Evolutionary conservation across 176 grass and related monocot species (phyloP).

Genomic region (Phoenix roebelenii): DNA sequence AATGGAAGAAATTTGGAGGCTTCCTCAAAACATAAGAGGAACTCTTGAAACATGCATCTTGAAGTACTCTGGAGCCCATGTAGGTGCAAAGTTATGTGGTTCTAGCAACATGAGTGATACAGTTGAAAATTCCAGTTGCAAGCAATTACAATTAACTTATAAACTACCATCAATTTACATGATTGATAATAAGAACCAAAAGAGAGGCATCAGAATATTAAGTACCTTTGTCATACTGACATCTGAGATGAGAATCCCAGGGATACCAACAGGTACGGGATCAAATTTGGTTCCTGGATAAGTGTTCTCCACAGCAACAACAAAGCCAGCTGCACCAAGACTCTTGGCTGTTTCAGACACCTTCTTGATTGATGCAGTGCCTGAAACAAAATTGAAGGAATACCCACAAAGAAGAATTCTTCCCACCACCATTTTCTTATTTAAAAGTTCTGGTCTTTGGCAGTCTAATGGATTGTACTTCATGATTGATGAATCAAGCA

Average conservation of each 20-base stretch:
- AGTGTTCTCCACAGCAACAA: conserved; percentile 85
- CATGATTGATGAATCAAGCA: conserved; percentile 59
- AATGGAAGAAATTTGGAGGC: too few species aligned
- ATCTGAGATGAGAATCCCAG: conserved; percentile 89
- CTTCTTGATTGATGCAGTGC: conserved; percentile 93
- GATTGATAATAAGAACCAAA: background rate
- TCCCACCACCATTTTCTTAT: conserved; percentile 72
- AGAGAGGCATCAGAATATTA: background rate
- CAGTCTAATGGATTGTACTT: conserved; percentile 90
- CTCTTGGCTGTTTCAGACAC: conserved; percentile 74
- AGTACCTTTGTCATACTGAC: conserved; percentile 76
- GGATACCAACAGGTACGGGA: conserved; percentile 87
- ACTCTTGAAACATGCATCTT: too few species aligned
- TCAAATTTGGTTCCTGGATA: conserved; percentile 97
- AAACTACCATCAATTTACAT: background rate
- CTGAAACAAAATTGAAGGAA: conserved; percentile 95
- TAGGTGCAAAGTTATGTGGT: too few species aligned
- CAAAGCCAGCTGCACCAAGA: conserved; percentile 81
- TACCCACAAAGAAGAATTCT: conserved; percentile 95
- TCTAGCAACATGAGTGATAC: too few species aligned
- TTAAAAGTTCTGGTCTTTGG: conserved; percentile 87
- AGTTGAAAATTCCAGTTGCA: too few species aligned
- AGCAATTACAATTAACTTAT: too few species aligned
- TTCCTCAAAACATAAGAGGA: too few species aligned
- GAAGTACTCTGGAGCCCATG: too few species aligned